phyloP scores from a whole-genome alignment of 2,329 filamentous ascomycete species.

The Alternaria alternata region DNA sequence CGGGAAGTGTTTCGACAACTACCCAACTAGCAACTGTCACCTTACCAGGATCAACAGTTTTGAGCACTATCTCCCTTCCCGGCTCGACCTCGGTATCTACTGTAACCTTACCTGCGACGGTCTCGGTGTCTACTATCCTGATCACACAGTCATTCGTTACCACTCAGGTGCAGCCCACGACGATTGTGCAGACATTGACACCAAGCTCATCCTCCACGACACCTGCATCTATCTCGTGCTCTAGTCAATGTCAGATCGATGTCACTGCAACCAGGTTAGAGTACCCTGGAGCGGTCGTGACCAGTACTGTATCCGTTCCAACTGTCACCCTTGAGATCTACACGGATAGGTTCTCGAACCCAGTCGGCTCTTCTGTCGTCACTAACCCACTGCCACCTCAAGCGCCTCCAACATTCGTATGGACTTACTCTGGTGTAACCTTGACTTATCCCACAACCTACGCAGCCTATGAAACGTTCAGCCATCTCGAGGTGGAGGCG shows the following conservation, averaged over 20 bases:
- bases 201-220: conserved; percentile 26
- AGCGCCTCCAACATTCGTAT: too few relatives aligned
- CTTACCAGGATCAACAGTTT: conserved; percentile 14
- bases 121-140: conserved; percentile 26
- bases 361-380: conserved; percentile 24
- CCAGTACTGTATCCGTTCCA: conserved; percentile 29
- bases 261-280: conserved; percentile 40
- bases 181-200: conserved; percentile 30
- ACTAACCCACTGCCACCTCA: conserved; percentile 24
- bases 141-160: conserved; percentile 26
- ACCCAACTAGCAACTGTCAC: conserved; percentile 33
- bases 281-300: conserved; percentile 39
- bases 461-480: conserved; percentile 42
- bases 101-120: conserved; percentile 36
- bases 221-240: conserved; percentile 32
- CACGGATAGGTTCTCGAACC: too few relatives aligned
- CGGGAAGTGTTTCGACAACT: conserved; percentile 29
- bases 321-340: conserved; percentile 36
- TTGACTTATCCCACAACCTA: conserved; percentile 47
- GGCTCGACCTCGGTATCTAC: conserved; percentile 27
- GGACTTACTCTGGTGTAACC: conserved; percentile 26
- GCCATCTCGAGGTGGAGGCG: too few relatives aligned
- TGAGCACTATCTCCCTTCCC: conserved; percentile 18
- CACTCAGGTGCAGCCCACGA: conserved; percentile 32
- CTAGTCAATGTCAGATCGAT: conserved; percentile 41